phyloP scores from a whole-genome alignment of 176 grass and related monocot species.

The Echinochloa phyllopogon region DNA sequence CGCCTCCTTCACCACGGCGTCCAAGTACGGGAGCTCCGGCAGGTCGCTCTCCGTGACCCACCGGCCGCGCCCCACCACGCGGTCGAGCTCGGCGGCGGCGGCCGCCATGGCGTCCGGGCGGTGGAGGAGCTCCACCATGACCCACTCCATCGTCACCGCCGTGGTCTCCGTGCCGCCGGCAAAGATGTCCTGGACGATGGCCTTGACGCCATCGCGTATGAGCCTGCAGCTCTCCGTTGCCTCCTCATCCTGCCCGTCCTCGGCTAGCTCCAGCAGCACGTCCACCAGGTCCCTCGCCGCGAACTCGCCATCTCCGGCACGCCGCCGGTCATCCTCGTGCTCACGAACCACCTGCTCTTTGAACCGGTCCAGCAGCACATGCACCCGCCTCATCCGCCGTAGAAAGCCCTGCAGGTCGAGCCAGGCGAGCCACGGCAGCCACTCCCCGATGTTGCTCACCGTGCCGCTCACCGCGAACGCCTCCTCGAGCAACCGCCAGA shows the following conservation, averaged over 20 bases:
- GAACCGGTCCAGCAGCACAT: slow-evolving; percentile 46
- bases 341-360: slow-evolving; percentile 38
- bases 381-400: slow-evolving; percentile 53
- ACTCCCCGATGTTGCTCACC: slow-evolving; percentile 53
- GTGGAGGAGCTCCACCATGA: slow-evolving; percentile 59
- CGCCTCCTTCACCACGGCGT: not conserved
- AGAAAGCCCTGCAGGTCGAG: slow-evolving; percentile 57
- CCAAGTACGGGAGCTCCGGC: not conserved
- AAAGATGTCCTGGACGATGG: slow-evolving; percentile 51
- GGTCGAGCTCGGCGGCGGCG: slow-evolving; percentile 56
- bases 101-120: slow-evolving; percentile 19
- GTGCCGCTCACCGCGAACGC: slow-evolving; percentile 40
- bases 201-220: slow-evolving; percentile 55
- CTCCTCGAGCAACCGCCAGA: slow-evolving; percentile 52
- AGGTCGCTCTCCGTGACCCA: slow-evolving; percentile 40
- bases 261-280: slow-evolving; percentile 51
- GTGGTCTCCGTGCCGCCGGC: slow-evolving; percentile 55
- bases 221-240: slow-evolving; percentile 43
- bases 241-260: slow-evolving; percentile 6
- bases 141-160: slow-evolving; percentile 61
- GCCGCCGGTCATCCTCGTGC: slow-evolving; percentile 15
- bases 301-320: not conserved
- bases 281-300: slow-evolving; percentile 49
- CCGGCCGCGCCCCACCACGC: slow-evolving; percentile 33
- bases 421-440: slow-evolving; percentile 48